Base-by-base conservation (phyloP, 2,329 filamentous ascomycete genomes). In the Diplocarpon mali region DNA sequence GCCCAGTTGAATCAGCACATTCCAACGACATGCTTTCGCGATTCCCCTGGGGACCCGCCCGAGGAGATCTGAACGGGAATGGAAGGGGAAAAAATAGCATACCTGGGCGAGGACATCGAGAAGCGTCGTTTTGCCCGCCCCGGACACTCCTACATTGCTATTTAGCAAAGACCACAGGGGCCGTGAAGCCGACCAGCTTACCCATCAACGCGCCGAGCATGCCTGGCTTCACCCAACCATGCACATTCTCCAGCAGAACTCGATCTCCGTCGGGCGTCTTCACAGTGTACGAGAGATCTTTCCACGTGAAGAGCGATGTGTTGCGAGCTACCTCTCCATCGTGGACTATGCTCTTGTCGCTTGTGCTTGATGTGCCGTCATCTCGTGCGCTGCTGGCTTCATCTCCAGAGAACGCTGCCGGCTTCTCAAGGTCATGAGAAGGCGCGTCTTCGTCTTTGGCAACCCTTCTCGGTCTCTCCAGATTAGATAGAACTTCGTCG, bases 161-260 rank as follows among this genome's bases (percentile, higher is more conserved):
- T 24, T 24, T 24, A 24, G 7, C 20, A 24, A 7, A 24, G 3
- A 24, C 4, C 7, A 24, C n/a, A 24, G 20, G 20, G 3, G 20
- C 20, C 20, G 20, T 24, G 20, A 24, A 24, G 20, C 7, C 7
- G 20, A 7, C 20, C 20, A 24, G 7, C 20, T 24, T 24, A 24
- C 20, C 58, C 80, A 83, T 83, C 1, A 83, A 67, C 16, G 78
- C 80, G 24, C 78, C 83, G 36, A 82, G 62, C 39, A 76, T 83
- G 47, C 80, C 80, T 13, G 80, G 80, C 60, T 83, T 83, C 50
- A 85, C 78, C 76, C 83, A 93, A 2, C 86, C 87, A 52, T 88
- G 78, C 1, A 93, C 83, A 46, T 90, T 75, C 50, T 92, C 79
- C 7, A 94, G 68, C 47, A 94, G 77, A 12, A 75, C 68, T 8